Conservation (phyloP, 352 stramenopile species). For the Globisporangium canariense region DNA sequence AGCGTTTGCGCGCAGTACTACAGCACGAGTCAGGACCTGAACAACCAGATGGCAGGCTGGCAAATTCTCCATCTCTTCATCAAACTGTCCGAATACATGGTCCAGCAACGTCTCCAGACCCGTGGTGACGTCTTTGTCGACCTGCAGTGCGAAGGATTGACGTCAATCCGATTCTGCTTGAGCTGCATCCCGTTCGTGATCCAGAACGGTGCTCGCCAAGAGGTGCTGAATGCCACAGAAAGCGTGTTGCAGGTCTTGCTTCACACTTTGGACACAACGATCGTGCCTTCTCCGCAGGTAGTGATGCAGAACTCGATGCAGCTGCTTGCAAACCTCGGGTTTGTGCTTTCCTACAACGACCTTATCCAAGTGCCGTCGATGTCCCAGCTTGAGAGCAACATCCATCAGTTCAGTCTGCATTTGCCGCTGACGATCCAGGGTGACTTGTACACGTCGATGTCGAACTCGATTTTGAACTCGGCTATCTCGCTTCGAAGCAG, state of each 20-base stretch:
- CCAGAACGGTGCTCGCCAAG: conserved; percentile 41
- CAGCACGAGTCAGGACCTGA: conserved; percentile 51
- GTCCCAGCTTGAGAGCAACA: conserved; percentile 58
- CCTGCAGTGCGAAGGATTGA: conserved; percentile 62
- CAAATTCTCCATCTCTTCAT: conserved; percentile 66
- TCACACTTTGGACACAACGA: conserved; percentile 56
- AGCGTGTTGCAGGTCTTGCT: conserved; percentile 53
- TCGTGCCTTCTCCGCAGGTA: conserved; percentile 52
- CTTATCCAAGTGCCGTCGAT: conserved; percentile 66
- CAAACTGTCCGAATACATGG: conserved; percentile 54
- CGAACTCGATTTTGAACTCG: conserved; percentile 75
- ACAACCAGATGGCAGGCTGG: conserved; percentile 59
- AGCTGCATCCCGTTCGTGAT: conserved; percentile 64
- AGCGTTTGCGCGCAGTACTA: conserved; percentile 62
- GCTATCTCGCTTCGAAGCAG: conserved; percentile 54
- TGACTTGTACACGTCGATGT: conserved; percentile 77
- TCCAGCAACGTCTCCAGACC: conserved; percentile 53
- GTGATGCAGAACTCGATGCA: conserved; percentile 74
- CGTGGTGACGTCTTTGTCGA: conserved; percentile 51
- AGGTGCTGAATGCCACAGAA: conserved; percentile 51
- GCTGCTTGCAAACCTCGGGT: conserved; percentile 57
- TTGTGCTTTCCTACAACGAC: conserved; percentile 68
- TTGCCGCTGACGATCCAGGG: conserved; percentile 68
- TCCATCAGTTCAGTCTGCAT: conserved; percentile 73
- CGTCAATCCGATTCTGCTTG: conserved; percentile 52